Evolutionary conservation across 495 filamentous ascomycete genomes (phyloP), one percentile per base, ranked within the genome.

Genomic region (Hyaloscypha bicolor): DNA sequence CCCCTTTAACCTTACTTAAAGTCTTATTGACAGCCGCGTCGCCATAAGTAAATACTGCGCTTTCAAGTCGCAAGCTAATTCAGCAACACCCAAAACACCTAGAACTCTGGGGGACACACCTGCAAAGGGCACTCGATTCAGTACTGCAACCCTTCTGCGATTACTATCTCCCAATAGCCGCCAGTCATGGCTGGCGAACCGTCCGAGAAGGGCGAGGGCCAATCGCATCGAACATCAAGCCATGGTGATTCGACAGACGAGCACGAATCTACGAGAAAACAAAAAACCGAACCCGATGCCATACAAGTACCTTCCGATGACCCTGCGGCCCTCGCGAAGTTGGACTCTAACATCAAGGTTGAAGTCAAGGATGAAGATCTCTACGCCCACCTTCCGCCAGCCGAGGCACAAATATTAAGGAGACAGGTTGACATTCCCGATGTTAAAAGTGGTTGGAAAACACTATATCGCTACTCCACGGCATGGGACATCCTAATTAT

Each of bases 381-480:
- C n/a, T 77, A 77, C 35, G 68, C 65, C 9, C 87, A 90, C 75
- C 81, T 93, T 22, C 82, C 88, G 14, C 75, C 80, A 35, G 76
- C 87, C 71, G 91, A 96, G 73, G 82, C 82, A 62, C 80, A 85
- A 57, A 86, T 95, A 56, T 72, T 96, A 52, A 84, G 85, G 75
- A 80, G 80, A 69, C 92, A 97, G 76, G 79, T 97, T 60, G 82
- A 90, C 52, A 87, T 89, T 0, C 88, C 87, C 19, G 79, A 82
- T 5, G 83, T 88, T 53, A 87, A 87, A 68, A 81, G 91, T 29
- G 88, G 84, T 8, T 87, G 88, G 70, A 81, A 83, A 63, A 88
- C 82, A 0, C 80, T 97, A 30, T 97, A 89, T 73, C 88, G 93
- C 37, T 97, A 94, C 81, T 87, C 94, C 14, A 91, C 91, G 2